Evolutionary conservation across 83 land plant genomes (phyloP).

Genomic region (Picea abies): DNA sequence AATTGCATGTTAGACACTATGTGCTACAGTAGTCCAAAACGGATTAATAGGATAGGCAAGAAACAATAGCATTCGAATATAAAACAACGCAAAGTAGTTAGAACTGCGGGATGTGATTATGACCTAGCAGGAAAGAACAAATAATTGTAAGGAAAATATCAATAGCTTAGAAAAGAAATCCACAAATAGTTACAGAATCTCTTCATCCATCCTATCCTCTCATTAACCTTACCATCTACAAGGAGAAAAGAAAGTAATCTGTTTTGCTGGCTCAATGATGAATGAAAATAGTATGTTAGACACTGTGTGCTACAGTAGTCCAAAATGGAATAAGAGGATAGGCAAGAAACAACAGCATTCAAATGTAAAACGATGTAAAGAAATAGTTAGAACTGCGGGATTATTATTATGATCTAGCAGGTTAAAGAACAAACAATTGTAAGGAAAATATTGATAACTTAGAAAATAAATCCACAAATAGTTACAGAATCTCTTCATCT

Average conservation of each 20-base stretch:
- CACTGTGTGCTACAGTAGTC: background rate
- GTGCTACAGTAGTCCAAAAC: background rate
- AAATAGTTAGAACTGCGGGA: background rate
- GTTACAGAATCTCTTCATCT: background rate
- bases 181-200: background rate
- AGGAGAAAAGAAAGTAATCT: background rate
- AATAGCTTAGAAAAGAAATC: background rate
- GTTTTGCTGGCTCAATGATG: background rate
- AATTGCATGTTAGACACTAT: background rate
- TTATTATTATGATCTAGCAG: background rate
- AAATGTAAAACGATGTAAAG: background rate
- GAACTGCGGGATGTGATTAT: background rate
- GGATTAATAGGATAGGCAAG: background rate
- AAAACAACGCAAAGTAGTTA: background rate
- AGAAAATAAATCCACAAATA: background rate
- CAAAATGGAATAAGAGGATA: background rate
- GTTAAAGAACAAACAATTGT: background rate
- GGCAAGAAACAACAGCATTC: background rate
- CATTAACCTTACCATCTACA: background rate
- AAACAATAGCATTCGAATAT: background rate
- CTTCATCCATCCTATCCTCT: background rate
- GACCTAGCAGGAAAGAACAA: background rate
- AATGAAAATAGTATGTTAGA: background rate
- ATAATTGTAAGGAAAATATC: background rate
- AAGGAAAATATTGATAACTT: conserved; percentile 1